Percentiles rank a stretch among this genome's conserved stretches.
Evolutionary conservation across 1,139 yeast species (phyloP).

Genomic region (Nakaseomyces uthaithaninus): DNA sequence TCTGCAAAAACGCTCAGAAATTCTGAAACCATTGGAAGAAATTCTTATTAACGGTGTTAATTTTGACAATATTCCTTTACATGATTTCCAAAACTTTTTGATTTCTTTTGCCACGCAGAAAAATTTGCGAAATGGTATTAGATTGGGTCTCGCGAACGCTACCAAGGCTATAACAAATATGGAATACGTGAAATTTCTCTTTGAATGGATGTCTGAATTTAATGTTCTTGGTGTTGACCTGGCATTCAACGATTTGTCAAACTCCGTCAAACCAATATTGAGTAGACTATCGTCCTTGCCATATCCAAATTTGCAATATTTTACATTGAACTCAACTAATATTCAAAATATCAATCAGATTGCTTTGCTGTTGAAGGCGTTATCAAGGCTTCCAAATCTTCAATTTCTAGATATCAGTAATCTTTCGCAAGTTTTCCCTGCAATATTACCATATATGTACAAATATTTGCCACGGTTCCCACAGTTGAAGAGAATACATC

Average conservation of each 20-base stretch:
- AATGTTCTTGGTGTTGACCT: conserved; percentile 73
- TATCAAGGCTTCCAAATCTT: conserved; percentile 47
- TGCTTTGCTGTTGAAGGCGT: conserved; percentile 41
- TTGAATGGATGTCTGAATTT: conserved; percentile 54
- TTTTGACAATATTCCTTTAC: conserved; percentile 37
- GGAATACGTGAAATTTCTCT: conserved; percentile 48
- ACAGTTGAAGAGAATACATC: conserved; percentile 61
- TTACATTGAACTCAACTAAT: conserved; percentile 64
- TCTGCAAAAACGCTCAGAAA: conserved; percentile 46
- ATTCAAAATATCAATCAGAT: conserved; percentile 49
- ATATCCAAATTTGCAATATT: conserved; percentile 35
- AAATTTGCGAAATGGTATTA: conserved; percentile 8
- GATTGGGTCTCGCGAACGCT: conserved; percentile 8
- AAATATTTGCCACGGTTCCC: conserved; percentile 59
- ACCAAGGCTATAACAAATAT: conserved; percentile 36
- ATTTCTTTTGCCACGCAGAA: conserved; percentile 32
- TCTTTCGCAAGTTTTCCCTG: conserved; percentile 67
- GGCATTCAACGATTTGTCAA: conserved; percentile 67
- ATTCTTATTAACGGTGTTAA: conserved; percentile 74
- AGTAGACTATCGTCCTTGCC: conserved; percentile 25
- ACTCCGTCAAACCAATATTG: conserved; percentile 40
- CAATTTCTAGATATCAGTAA: conserved; percentile 72
- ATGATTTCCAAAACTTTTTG: conserved; percentile 45
- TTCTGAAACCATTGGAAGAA: conserved; percentile 54
- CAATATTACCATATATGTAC: conserved; percentile 52